Percentiles rank a stretch among this genome's conserved stretches.
phyloP scores from a whole-genome alignment of 2,329 filamentous ascomycete genomes.

The Trichoderma brevicompactum region DNA sequence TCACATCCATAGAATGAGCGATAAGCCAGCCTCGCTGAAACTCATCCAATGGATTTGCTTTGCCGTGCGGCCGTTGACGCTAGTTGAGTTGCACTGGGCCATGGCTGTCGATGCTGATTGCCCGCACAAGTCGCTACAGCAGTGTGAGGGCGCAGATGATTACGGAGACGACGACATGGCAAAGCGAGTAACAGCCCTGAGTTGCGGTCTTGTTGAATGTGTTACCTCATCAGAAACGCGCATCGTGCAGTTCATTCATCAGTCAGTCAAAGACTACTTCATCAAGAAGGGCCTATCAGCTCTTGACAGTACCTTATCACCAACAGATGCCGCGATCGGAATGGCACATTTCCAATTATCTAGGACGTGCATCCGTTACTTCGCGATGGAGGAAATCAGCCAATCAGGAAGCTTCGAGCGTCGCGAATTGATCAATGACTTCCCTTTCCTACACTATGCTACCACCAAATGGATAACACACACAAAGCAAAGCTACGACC shows the following conservation, averaged over 20 bases:
- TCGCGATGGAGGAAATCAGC: conserved; percentile 33
- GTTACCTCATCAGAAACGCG: neutral
- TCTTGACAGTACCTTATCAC: conserved; percentile 24
- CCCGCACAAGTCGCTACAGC: conserved; percentile 31
- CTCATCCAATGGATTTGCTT: conserved; percentile 44
- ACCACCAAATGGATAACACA: conserved; percentile 21
- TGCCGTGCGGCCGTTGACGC: conserved; percentile 34
- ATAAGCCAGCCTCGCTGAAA: conserved; percentile 30
- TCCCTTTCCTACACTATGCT: conserved; percentile 19
- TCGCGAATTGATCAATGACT: neutral
- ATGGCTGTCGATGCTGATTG: conserved; percentile 36
- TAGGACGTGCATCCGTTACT: conserved; percentile 37
- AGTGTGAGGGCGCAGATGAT: conserved; percentile 31
- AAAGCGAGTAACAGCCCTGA: conserved; percentile 34
- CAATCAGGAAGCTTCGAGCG: neutral
- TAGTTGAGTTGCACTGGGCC: conserved; percentile 41
- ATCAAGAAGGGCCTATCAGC: conserved; percentile 33
- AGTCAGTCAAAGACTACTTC: conserved; percentile 43
- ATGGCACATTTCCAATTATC: conserved; percentile 34
- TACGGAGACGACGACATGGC: conserved; percentile 32
- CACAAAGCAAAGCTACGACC: conserved; percentile 1
- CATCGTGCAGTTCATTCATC: conserved; percentile 43
- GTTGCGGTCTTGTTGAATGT: conserved; percentile 39
- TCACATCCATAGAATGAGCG: conserved; percentile 33
- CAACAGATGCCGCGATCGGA: neutral